Conservation (phyloP, 495 filamentous ascomycete species). For the Aspergillus saccharolyticus region DNA sequence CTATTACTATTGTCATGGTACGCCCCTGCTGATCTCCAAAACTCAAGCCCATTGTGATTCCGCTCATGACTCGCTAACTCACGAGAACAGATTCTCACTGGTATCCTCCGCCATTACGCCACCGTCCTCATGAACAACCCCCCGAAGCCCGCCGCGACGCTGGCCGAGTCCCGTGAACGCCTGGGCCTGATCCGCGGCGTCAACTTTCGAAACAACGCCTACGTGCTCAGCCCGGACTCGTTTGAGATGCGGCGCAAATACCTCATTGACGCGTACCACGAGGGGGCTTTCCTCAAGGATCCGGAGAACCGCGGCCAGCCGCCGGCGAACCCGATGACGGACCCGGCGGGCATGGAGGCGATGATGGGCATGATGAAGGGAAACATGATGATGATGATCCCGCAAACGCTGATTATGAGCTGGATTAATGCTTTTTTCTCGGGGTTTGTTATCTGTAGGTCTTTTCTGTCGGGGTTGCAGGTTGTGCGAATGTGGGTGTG, state of each 20-base stretch:
- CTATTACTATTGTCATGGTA: conserved; percentile 97
- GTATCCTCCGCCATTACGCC: conserved; percentile 92
- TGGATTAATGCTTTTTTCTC: conserved; percentile 99
- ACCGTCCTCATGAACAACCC: conserved; percentile 80
- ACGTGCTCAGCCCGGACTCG: conserved; percentile 62
- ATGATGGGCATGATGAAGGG: conserved; percentile 99
- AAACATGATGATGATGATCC: conserved; percentile 99
- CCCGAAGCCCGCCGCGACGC: conserved; percentile 75
- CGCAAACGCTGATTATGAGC: conserved; percentile 97
- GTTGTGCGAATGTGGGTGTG: no score
- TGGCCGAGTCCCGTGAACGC: conserved; percentile 77
- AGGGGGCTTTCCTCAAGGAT: conserved; percentile 82
- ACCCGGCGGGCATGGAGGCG: conserved; percentile 96
- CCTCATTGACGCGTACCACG: conserved; percentile 72
- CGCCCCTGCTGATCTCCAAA: no score
- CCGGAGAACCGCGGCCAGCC: conserved; percentile 80
- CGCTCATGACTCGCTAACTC: no score
- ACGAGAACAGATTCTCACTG: conserved; percentile 73
- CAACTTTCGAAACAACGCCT: conserved; percentile 74
- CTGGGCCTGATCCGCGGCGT: conserved; percentile 81
- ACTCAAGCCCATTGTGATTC: no score
- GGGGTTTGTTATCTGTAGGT: conserved; percentile 91
- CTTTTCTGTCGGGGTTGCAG: background rate
- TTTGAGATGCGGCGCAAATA: conserved; percentile 77
- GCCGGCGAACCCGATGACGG: conserved; percentile 89